Base-by-base conservation (phyloP, 2,329 filamentous ascomycete genomes). In the Coniella vitis region DNA sequence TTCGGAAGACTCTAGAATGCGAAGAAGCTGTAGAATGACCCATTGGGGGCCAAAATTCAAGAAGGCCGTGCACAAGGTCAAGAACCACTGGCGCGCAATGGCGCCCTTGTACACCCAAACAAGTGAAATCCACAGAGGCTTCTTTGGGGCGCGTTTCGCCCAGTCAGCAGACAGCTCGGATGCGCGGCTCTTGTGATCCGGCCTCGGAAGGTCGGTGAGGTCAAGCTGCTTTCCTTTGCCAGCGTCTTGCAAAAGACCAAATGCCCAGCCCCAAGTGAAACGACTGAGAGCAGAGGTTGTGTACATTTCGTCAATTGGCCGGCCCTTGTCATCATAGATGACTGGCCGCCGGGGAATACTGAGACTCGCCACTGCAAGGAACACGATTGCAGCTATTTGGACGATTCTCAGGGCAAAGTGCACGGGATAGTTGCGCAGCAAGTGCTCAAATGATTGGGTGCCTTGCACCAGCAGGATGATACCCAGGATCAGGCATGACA, bases 1-100 rank as follows among this genome's bases (percentile, higher is more conserved):
- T 4, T 67, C 63, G 12, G 77, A 72, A 13, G 61, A 62, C 63
- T 91, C 86, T 8, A 91, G 71, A 2, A 78, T 72, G 31, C 71
- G 72, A 17, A 91, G 73, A 12, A 91, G 75, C 40, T 78, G 75
- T 49, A 83, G 72, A 54, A 87, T 79, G 22, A 82, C 76, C 62
- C 83, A 79, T 58, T 88, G 87, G 0, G 87, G 87, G 0, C 79
- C 75, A 50, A 90, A 82, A 48, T 79, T 80, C n/a, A 85, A 57
- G 25, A 83, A 56, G 8, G 78, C 76, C 17, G 73, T 70, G 7
- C 73, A 53, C 1, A 79, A 51, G 12, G 79, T 80, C 7, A 86
- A 60, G 2, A 66, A 39, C 68, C 78, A 82, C 64, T 90, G 86
- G 8, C 78, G 48, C 1, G 71, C 56, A 35, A 90, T 70, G 1